Evolutionary conservation across 148 eudicot genomes (phyloP).

Genomic region (Vaccinium macrocarpon): DNA sequence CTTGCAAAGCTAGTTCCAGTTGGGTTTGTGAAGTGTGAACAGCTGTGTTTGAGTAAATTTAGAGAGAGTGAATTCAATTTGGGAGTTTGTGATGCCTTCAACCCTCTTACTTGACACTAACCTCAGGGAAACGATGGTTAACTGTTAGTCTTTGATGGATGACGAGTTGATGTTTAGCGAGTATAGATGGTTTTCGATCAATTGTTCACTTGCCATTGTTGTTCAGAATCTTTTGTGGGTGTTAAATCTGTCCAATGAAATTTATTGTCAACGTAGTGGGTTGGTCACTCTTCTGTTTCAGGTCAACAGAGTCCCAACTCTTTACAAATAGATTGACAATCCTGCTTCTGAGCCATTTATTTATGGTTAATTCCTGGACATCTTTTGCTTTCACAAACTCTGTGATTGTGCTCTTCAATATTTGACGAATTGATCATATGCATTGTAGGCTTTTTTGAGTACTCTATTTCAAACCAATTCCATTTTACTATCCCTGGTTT

Average conservation of each 20-base stretch:
- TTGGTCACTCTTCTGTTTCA: neutral
- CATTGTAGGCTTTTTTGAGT: neutral
- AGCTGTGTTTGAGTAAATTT: neutral
- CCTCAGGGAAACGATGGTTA: neutral
- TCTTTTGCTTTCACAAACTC: neutral
- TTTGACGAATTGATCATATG: neutral
- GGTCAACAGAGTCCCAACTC: neutral
- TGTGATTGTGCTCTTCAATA: neutral
- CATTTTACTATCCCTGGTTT: neutral
- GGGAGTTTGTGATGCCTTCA: neutral
- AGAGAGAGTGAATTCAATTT: neutral
- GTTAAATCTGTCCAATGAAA: neutral
- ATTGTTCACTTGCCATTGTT: conserved; percentile 2
- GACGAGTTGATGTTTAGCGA: neutral
- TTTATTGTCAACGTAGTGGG: neutral
- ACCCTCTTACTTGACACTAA: neutral
- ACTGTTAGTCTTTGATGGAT: neutral
- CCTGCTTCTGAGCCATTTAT: neutral
- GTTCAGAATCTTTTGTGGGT: neutral
- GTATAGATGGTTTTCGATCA: neutral
- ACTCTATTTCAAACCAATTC: neutral
- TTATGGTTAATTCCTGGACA: neutral
- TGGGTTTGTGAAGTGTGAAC: conserved; percentile 1
- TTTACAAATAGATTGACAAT: neutral
- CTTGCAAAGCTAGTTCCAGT: neutral